A percentile compares a stretch with the other conserved stretches of the same genome.
These are phyloP conservation scores for Lepidopterella palustris DNA, from an alignment of 495 filamentous ascomycete genomes.

Conservation along the genomic window DNA sequence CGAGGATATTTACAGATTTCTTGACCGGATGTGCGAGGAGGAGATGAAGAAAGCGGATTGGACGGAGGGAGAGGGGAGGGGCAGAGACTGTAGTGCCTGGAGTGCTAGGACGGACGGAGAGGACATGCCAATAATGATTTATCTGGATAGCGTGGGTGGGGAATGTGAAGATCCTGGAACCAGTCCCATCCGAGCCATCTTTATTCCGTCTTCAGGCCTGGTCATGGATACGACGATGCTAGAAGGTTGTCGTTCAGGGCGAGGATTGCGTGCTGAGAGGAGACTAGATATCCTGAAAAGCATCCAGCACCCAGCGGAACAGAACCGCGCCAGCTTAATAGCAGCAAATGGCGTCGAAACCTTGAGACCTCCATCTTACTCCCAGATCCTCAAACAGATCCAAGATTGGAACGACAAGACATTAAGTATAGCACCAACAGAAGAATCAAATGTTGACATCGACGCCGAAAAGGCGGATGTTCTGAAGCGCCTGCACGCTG, in stretches of 20 bases:
- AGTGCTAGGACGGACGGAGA: not conserved
- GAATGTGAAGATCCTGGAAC: not conserved
- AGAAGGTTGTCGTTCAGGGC: not conserved
- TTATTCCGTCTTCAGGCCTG: not conserved
- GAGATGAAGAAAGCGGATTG: not conserved
- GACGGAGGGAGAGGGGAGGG: not conserved
- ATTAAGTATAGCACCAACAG: too few species aligned
- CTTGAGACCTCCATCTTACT: not conserved
- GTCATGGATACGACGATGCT: not conserved
- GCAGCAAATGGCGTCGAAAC: not conserved
- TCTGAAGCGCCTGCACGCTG: too few species aligned
- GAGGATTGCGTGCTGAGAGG: not conserved
- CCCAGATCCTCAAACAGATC: not conserved
- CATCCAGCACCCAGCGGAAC: not conserved
- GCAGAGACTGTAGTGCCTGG: not conserved
- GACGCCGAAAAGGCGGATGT: too few species aligned
- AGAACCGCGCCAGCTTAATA: not conserved
- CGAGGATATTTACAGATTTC: too few species aligned
- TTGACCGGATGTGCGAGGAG: not conserved
- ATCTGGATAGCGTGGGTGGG: not conserved
- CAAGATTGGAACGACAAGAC: not conserved
- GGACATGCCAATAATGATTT: not conserved
- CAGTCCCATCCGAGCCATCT: conserved; percentile 14
- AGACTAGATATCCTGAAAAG: not conserved
- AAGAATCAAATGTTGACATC: too few species aligned